Percentiles rank a stretch among this genome's conserved stretches.
phyloP scores from a whole-genome alignment of 2,329 filamentous ascomycete genomes.

The Penicillium frequentans region DNA sequence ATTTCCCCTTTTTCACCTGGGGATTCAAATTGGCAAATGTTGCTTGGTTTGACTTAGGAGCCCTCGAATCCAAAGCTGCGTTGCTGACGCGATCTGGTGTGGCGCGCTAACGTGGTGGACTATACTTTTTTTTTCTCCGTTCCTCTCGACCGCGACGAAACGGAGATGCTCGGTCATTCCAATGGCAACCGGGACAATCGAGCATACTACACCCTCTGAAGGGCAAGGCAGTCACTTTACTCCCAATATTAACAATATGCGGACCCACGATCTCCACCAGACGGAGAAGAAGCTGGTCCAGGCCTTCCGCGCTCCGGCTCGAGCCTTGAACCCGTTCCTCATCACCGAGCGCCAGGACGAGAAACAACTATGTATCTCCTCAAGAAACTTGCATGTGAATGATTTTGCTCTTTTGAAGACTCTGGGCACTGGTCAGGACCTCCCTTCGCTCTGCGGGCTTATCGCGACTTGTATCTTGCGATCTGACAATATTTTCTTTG shows the following conservation, averaged over 20 bases:
- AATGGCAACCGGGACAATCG: slow-evolving; percentile 43
- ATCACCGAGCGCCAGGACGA: slow-evolving; percentile 40
- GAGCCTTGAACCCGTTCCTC: slow-evolving; percentile 37
- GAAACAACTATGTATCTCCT: slow-evolving; percentile 40
- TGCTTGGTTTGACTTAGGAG: slow-evolving; percentile 8
- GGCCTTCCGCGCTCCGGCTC: slow-evolving; percentile 28
- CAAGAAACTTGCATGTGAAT: slow-evolving; percentile 37
- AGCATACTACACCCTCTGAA: slow-evolving; percentile 34
- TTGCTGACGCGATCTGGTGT: slow-evolving; percentile 20
- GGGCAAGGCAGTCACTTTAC: slow-evolving; percentile 22
- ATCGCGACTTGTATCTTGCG: background rate
- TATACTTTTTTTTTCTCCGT: slow-evolving; percentile 17
- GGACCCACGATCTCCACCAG: slow-evolving; percentile 25
- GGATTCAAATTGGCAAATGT: slow-evolving; percentile 1
- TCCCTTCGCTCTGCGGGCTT: background rate
- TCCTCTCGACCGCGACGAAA: slow-evolving; percentile 12
- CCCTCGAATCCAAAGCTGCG: slow-evolving; percentile 9
- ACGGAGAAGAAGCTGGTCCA: slow-evolving; percentile 32
- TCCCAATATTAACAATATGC: slow-evolving; percentile 15
- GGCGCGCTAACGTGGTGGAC: slow-evolving; percentile 22
- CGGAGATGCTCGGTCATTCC: slow-evolving; percentile 37
- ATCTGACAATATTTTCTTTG: slow-evolving; percentile 7
- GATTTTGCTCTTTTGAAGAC: slow-evolving; percentile 52
- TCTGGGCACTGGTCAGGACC: slow-evolving; percentile 48
- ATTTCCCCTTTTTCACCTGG: slow-evolving; percentile 1